Conservation (phyloP, 345 rosid genomes). For the Aurinia saxatilis region DNA sequence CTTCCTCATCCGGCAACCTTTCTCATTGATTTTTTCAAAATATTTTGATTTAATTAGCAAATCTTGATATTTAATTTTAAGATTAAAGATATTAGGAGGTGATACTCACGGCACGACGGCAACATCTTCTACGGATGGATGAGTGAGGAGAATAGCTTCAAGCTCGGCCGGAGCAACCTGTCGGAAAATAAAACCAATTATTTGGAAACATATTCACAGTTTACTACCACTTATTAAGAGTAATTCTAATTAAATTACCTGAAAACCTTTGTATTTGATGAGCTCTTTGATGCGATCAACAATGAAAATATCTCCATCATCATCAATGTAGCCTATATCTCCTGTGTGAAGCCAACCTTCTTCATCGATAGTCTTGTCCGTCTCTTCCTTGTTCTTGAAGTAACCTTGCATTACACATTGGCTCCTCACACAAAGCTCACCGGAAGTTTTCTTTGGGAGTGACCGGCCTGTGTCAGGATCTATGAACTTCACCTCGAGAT, state of each 20-base stretch:
- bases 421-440: constrained; percentile 90
- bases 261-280: constrained; percentile 93
- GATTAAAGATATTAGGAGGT: not conserved
- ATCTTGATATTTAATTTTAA: not conserved
- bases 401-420: constrained; percentile 94
- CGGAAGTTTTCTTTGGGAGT: constrained; percentile 62
- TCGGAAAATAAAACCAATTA: not conserved
- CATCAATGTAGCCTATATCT: constrained; percentile 82
- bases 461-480: constrained; percentile 68
- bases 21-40: not conserved
- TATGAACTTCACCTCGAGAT: constrained; percentile 76
- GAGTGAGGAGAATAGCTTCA: constrained; percentile 69
- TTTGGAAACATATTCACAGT: too few species aligned
- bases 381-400: constrained; percentile 69
- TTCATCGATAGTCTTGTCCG: constrained; percentile 59
- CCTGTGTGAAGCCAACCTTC: constrained; percentile 93
- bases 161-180: constrained; percentile 95
- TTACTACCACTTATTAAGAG: too few species aligned
- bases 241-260: constrained; percentile 32
- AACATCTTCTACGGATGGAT: constrained; percentile 72
- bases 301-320: constrained; percentile 81
- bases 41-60: not conserved
- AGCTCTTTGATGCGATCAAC: constrained; percentile 95
- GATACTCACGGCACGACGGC: constrained; percentile 85
- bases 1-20: constrained; percentile 89